These are phyloP conservation scores for Pythium coloratum DNA, from an alignment of 352 stramenopile genomes.

Conservation along the genomic window DNA sequence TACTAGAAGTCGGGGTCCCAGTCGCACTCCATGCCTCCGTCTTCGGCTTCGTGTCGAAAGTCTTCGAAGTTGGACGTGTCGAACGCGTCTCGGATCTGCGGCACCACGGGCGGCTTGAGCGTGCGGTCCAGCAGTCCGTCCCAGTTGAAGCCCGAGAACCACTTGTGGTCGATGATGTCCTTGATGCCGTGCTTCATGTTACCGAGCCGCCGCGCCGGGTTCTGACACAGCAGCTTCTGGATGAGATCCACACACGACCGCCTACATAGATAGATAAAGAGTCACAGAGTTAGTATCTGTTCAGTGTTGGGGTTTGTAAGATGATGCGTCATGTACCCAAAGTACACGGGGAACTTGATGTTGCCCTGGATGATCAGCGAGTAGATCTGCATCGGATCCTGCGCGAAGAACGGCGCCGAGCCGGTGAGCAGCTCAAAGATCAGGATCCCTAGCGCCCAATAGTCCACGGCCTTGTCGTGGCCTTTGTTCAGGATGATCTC, in stretches of 20 bases:
- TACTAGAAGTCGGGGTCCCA: conserved; percentile 79
- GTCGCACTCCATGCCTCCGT: conserved; percentile 57
- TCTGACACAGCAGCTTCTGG: conserved; percentile 85
- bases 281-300: not conserved
- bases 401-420: conserved; percentile 85
- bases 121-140: conserved; percentile 57
- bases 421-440: conserved; percentile 91
- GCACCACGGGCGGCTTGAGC: conserved; percentile 73
- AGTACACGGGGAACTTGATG: conserved; percentile 81
- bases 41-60: conserved; percentile 67
- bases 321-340: conserved; percentile 45
- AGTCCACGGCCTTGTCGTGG: conserved; percentile 90
- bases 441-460: conserved; percentile 89
- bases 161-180: conserved; percentile 85
- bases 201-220: conserved; percentile 64
- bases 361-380: conserved; percentile 88
- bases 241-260: conserved; percentile 80
- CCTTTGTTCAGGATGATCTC: conserved; percentile 93
- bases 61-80: conserved; percentile 86
- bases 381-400: conserved; percentile 92
- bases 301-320: no score
- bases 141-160: conserved; percentile 75
- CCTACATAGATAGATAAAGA: conserved; percentile 28
- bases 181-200: conserved; percentile 87
- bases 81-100: conserved; percentile 69